Base-by-base conservation (phyloP, 1,284 basidiomycete genomes). In the Gastroboletus turbinatus region DNA sequence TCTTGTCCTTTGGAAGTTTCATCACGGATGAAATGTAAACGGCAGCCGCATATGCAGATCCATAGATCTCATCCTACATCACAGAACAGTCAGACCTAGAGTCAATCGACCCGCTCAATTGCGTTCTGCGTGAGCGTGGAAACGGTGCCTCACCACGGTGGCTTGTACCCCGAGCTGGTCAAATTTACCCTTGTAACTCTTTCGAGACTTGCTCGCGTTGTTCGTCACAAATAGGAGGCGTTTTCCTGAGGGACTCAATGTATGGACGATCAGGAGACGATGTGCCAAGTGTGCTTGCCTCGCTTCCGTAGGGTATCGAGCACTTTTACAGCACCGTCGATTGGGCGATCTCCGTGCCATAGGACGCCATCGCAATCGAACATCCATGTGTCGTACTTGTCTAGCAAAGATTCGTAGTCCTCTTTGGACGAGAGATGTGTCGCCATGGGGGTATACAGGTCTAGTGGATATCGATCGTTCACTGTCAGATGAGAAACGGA, bases 361-460 rank as follows among this genome's bases (percentile, higher is more conserved):
- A 98, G 82, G 46, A 98, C 96, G 23, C 96, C 96, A 70, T 99
- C 96, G 71, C 95, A 99, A 75, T 99, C 97, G 64, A 97, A 94
- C 68, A 98, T 82, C 83, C 94, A 96, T 21, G 91, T 95, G 70
- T 97, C 94, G 69, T 90, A 94, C 62, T 82, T 82, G 72, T 92
- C 85, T 53, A 96, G 64, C 39, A 92, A 70, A 21, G 71, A 65
- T 53, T 79, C 70, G 66, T 90, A 90, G 60, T 87, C 80, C 27
- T 75, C 72, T 10, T 71, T 60, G 40, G 79, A 67, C 8, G 77
- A 74, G 33, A 86, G 68, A 46, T 74, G 75, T 47, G 57, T 56
- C 49, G 70, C 70, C 76, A 79, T 78, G 30, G 52, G 46, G 55
- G 53, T 67, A 67, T 66, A 50, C 10, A 35, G 14, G 46, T 49